Base-by-base conservation (phyloP, 2,329 filamentous ascomycete species). In the Fusarium xylarioides region DNA sequence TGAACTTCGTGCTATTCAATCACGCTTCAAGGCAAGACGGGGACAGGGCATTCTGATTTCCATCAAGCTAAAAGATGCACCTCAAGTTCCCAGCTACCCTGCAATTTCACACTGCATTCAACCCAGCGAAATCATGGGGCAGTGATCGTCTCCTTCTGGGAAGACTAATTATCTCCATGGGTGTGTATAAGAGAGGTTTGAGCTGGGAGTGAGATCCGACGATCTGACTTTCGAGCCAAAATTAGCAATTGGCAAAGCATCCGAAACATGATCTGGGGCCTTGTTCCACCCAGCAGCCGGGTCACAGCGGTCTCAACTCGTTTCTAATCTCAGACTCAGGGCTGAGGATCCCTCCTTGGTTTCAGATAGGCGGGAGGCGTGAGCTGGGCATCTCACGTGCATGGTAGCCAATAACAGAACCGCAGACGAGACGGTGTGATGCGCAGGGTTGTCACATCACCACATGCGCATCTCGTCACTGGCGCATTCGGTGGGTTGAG, bases 391-490 rank as follows among this genome's bases (percentile, higher is more conserved):
- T 63, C 23, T 73, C 43, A 56, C 52, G 50, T 42, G 61, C 32
- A 54, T 59, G 71, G 55, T 68, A 76, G 69, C 76, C 76, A 77
- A 78, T 76, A 63, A 56, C 40, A 56, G 18, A 28, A 23, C 35
- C 21, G 44, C 37, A 49, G 40, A 18, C 61, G 61, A 75, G 73
- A 78, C 76, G 76, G 71, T 78, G 76, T 78, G 76, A 78, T 70
- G 76, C 59, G 56, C 63, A 78, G 72, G 73, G 69, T 68, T 74
- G 65, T 78, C 76, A 78, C 76, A 77, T 74, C 75, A 76, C 72
- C 69, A 73, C 74, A 76, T 78, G 74, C 75, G 72, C 66, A 75
- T 75, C 71, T 76, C 55, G 68, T 78, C 74, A 78, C 76, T 78
- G 69, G 76, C 74, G 74, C 64, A 71, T 65, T 72, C 61, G 56